Evolutionary conservation across 768 basidiomycete genomes (phyloP).

Genomic region (Termitomyces sp.): DNA sequence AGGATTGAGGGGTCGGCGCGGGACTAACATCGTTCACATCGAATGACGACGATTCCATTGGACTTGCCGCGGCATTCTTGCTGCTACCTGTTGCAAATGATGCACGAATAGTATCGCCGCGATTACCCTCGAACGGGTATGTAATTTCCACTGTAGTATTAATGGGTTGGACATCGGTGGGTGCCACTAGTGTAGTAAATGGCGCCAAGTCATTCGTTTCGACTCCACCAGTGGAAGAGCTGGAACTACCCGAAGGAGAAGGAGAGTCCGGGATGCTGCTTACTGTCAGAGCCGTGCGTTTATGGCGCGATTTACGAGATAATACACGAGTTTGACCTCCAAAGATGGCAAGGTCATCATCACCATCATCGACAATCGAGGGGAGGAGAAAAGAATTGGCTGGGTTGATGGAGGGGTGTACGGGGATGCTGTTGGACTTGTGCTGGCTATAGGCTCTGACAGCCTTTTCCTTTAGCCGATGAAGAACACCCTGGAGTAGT

Average conservation of each 20-base stretch:
- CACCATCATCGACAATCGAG: constrained; percentile 23
- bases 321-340: constrained; percentile 46
- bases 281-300: background rate
- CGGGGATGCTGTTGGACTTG: constrained; percentile 12
- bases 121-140: constrained; percentile 3
- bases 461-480: constrained; percentile 41
- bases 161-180: constrained; percentile 9
- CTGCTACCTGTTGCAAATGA: background rate
- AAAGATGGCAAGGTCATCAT: constrained; percentile 48
- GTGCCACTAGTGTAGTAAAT: background rate
- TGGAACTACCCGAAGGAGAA: constrained; percentile 12
- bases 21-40: background rate
- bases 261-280: constrained; percentile 7
- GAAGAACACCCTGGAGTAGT: constrained; percentile 32
- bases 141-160: constrained; percentile 19
- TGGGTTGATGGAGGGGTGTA: background rate
- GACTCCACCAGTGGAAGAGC: background rate
- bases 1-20: background rate
- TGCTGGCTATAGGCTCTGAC: constrained; percentile 26
- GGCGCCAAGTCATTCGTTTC: background rate
- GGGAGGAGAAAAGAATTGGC: constrained; percentile 1
- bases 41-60: background rate
- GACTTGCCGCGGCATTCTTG: background rate
- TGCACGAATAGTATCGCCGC: background rate
- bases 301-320: constrained; percentile 13